Percentiles rank a stretch among this genome's conserved stretches.
phyloP scores from a whole-genome alignment of 257 asterid genomes.

The Solanum paucissectum region DNA sequence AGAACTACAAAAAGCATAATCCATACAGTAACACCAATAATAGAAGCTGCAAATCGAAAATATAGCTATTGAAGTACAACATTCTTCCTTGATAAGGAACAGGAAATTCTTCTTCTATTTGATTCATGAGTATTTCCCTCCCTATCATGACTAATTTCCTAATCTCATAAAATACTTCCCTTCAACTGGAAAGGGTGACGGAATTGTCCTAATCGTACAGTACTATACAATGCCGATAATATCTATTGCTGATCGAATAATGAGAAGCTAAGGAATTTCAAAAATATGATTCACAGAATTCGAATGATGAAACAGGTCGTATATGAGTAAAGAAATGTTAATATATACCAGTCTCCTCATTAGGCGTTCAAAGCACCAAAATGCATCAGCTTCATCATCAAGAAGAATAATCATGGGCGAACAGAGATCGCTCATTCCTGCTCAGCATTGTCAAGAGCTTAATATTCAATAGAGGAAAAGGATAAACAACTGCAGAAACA shows the following conservation, averaged over 20 bases:
- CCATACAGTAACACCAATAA: neutral
- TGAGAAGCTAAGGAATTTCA: neutral
- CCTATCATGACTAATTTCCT: no score
- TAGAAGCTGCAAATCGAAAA: neutral
- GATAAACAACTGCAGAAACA: neutral
- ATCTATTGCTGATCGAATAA: neutral
- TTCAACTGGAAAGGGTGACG: no score
- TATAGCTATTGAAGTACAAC: neutral
- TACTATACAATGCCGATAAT: neutral
- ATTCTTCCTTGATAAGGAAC: no score
- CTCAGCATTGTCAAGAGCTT: slow-evolving; percentile 15
- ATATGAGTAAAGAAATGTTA: neutral
- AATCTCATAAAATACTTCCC: no score
- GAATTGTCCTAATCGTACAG: neutral
- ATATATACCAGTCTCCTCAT: slow-evolving; percentile 74
- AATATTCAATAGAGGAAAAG: neutral
- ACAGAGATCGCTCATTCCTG: slow-evolving; percentile 98
- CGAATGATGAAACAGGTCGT: neutral
- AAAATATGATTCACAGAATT: neutral
- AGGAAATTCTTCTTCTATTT: no score
- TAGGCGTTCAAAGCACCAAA: slow-evolving; percentile 91
- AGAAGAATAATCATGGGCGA: slow-evolving; percentile 91
- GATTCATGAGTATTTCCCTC: no score
- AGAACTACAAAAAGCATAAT: slow-evolving; percentile 3
- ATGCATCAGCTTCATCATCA: slow-evolving; percentile 87